Evolutionary conservation across 108 stramenopile species (phyloP).

Genomic region (Conticribra weissflogii): DNA sequence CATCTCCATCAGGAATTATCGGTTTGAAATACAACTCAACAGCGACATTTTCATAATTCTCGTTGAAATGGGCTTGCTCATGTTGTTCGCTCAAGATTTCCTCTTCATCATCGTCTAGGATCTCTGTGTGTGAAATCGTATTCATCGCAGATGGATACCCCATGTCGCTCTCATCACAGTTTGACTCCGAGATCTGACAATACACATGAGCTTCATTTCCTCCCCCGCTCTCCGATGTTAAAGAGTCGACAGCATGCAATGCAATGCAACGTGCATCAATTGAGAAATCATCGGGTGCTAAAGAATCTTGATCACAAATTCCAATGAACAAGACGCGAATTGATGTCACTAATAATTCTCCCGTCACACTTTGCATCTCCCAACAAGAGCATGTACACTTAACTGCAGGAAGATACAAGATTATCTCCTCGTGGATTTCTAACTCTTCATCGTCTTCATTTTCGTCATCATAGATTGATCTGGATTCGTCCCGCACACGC

Average conservation of each 20-base stretch:
- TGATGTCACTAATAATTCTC: slow-evolving; percentile 47
- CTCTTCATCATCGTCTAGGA: slow-evolving; percentile 4
- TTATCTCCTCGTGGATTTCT: slow-evolving; percentile 25
- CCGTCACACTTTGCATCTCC: slow-evolving; percentile 39
- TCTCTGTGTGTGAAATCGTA: slow-evolving; percentile 8
- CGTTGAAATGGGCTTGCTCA: slow-evolving; percentile 1
- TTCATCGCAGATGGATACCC: slow-evolving; percentile 28
- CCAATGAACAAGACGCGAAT: slow-evolving; percentile 48
- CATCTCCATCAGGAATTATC: not conserved
- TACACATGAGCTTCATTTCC: slow-evolving; percentile 20
- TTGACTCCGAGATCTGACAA: slow-evolving; percentile 33
- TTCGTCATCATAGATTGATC: slow-evolving; percentile 14
- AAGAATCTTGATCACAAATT: not conserved
- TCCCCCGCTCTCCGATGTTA: slow-evolving; percentile 6
- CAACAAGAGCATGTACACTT: slow-evolving; percentile 46
- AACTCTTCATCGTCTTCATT: slow-evolving; percentile 13
- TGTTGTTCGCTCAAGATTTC: slow-evolving; percentile 16
- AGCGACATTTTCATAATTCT: slow-evolving; percentile 32
- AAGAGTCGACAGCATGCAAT: slow-evolving; percentile 68
- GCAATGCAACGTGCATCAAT: slow-evolving; percentile 72
- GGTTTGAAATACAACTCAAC: slow-evolving; percentile 65
- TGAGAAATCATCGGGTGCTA: slow-evolving; percentile 50
- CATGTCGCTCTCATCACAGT: slow-evolving; percentile 17
- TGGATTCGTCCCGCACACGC: slow-evolving; percentile 14
- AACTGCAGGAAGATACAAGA: slow-evolving; percentile 35